Evolutionary conservation across 148 eudicot species (phyloP).

Genomic region (Tetragonia tetragonoides): DNA sequence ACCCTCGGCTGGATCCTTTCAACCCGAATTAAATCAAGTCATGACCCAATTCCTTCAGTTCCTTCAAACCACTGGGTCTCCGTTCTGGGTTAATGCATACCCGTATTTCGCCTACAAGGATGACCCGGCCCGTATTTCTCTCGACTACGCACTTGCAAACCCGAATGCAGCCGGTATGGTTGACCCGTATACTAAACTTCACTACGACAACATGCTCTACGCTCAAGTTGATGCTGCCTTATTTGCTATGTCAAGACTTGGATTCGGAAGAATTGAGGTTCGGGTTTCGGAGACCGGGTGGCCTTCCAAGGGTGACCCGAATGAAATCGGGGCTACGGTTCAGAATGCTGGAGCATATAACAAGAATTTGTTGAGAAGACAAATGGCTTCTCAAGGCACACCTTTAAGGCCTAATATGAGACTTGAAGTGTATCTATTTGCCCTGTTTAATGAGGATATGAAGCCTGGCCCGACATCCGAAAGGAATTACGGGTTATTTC

Average conservation of each 20-base stretch:
- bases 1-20: conserved; percentile 62
- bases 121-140: conserved; percentile 37
- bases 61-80: conserved; percentile 46
- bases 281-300: conserved; percentile 84
- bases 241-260: conserved; percentile 53
- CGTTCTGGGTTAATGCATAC: conserved; percentile 88
- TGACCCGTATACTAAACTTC: conserved; percentile 56
- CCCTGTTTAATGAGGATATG: conserved; percentile 75
- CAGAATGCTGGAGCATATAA: conserved; percentile 71
- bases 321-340: conserved; percentile 54
- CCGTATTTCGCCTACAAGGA: conserved; percentile 84
- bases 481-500: conserved; percentile 27
- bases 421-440: conserved; percentile 69
- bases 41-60: conserved; percentile 55
- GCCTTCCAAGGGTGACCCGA: conserved; percentile 72
- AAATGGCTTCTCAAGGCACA: conserved; percentile 59
- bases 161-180: conserved; percentile 56
- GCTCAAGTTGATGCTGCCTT: conserved; percentile 81
- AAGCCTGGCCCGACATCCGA: conserved; percentile 80
- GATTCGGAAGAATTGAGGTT: conserved; percentile 62
- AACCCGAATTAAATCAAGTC: conserved; percentile 42
- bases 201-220: conserved; percentile 80
- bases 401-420: conserved; percentile 60
- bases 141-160: conserved; percentile 65
- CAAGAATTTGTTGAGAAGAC: conserved; percentile 59